A percentile compares a stretch with the other conserved stretches of the same genome.
These are phyloP conservation scores for Breynia disticha DNA, from an alignment of 441 rosid genomes.

Conservation along the genomic window DNA sequence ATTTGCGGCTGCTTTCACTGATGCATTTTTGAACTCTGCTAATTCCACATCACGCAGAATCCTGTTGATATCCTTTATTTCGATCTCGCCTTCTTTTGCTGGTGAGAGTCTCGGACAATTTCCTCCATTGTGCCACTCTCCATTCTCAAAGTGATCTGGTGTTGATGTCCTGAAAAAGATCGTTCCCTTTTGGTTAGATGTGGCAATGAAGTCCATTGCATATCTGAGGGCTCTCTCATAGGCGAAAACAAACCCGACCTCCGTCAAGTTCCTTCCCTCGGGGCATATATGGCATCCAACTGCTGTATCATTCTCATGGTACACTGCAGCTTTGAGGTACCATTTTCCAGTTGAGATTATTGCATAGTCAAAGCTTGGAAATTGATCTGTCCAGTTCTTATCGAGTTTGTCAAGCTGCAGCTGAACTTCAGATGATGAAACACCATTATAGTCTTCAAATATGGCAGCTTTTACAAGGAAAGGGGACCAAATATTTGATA, in stretches of 20 bases:
- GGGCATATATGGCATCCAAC: constrained; percentile 81
- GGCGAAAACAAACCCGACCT: constrained; percentile 68
- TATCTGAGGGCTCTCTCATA: constrained; percentile 45
- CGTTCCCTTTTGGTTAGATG: constrained; percentile 41
- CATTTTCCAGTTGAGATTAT: constrained; percentile 87
- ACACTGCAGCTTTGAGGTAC: constrained; percentile 78
- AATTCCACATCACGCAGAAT: constrained; percentile 53
- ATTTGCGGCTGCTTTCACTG: constrained; percentile 28
- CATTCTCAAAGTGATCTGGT: constrained; percentile 87
- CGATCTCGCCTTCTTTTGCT: constrained; percentile 52
- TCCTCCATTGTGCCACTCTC: constrained; percentile 92
- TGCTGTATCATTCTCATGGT: constrained; percentile 52
- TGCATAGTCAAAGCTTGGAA: constrained; percentile 48
- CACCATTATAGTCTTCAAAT: constrained; percentile 78
- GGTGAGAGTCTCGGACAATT: constrained; percentile 51
- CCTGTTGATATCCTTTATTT: constrained; percentile 45
- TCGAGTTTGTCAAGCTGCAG: constrained; percentile 77
- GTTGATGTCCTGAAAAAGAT: constrained; percentile 71
- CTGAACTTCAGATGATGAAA: constrained; percentile 62
- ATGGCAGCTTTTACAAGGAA: constrained; percentile 77
- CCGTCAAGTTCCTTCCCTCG: constrained; percentile 35
- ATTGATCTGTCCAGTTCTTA: constrained; percentile 50
- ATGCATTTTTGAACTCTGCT: constrained; percentile 42
- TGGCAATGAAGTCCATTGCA: constrained; percentile 51
- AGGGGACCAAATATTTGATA: constrained; percentile 84